These are phyloP conservation scores for Cercospora sojina DNA, from an alignment of 2,329 filamentous ascomycete genomes.

Conservation along the genomic window DNA sequence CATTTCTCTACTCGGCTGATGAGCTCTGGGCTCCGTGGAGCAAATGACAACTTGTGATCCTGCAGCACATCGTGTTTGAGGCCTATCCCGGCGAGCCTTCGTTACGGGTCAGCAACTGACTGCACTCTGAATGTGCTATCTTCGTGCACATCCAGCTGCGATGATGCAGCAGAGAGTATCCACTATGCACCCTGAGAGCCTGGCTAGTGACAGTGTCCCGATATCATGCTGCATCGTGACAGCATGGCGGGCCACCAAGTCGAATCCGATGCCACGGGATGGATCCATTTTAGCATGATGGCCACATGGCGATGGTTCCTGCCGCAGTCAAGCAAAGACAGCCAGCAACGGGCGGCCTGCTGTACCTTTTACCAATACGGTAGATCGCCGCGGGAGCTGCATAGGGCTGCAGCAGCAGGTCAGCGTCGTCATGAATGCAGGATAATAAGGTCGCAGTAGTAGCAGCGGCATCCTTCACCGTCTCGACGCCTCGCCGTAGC, in stretches of 20 bases:
- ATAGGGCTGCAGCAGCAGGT: slow-evolving; percentile 17
- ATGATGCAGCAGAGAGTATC: background rate
- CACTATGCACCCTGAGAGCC: background rate
- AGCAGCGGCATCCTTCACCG: slow-evolving; percentile 23
- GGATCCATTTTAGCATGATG: background rate
- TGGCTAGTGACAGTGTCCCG: background rate
- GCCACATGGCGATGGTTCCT: slow-evolving; percentile 10
- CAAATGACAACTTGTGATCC: background rate
- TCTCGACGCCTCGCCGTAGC: background rate
- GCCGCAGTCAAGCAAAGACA: slow-evolving; percentile 4
- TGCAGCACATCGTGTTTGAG: background rate
- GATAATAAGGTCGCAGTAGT: slow-evolving; percentile 7
- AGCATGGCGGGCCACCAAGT: background rate
- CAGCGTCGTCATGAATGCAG: slow-evolving; percentile 11
- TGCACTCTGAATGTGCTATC: background rate
- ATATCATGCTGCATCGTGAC: background rate
- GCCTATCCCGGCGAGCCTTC: background rate
- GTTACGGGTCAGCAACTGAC: background rate
- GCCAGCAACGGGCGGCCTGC: background rate
- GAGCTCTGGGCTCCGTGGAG: background rate
- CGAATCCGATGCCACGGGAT: background rate
- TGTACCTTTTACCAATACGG: background rate
- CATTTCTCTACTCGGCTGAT: background rate
- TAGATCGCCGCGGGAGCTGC: slow-evolving; percentile 12
- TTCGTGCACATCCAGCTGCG: background rate